phyloP scores from a whole-genome alignment of 495 filamentous ascomycete genomes.

The Penicillium chermesinum region DNA sequence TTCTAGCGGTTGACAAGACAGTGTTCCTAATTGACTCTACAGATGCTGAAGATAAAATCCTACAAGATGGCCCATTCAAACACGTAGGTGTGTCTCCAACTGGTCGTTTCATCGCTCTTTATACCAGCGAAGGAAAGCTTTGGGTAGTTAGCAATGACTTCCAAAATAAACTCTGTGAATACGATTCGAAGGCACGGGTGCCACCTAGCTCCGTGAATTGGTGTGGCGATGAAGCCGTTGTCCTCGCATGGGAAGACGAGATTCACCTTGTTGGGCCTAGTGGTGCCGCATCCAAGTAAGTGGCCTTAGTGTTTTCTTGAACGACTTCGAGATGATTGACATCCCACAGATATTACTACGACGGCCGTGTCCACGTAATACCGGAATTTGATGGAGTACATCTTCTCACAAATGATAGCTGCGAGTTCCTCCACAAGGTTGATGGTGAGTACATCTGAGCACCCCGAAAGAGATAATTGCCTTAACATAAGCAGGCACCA shows the following conservation, averaged over 20 bases:
- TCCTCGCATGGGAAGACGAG: conserved; percentile 96
- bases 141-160: conserved; percentile 96
- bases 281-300: conserved; percentile 64
- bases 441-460: conserved; percentile 45
- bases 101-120: conserved; percentile 80
- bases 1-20: conserved; percentile 80
- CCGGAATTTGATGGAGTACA: conserved; percentile 86
- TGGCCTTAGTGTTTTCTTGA: not conserved
- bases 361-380: conserved; percentile 82
- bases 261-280: conserved; percentile 90
- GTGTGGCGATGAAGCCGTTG: conserved; percentile 94
- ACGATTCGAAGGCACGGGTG: conserved; percentile 82
- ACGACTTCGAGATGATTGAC: conserved; percentile 9
- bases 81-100: conserved; percentile 88
- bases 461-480: too few relatives aligned
- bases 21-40: conserved; percentile 80
- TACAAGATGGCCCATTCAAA: conserved; percentile 87
- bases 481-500: conserved; percentile 50
- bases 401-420: conserved; percentile 82
- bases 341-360: conserved; percentile 69
- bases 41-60: conserved; percentile 83
- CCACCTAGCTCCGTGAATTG: conserved; percentile 83
- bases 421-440: conserved; percentile 93
- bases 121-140: conserved; percentile 77
- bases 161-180: conserved; percentile 83